Evolutionary conservation across 192 early-diverging fungal species (phyloP), one percentile per base, ranked within the genome.

Genomic region (Podila clonocystis): DNA sequence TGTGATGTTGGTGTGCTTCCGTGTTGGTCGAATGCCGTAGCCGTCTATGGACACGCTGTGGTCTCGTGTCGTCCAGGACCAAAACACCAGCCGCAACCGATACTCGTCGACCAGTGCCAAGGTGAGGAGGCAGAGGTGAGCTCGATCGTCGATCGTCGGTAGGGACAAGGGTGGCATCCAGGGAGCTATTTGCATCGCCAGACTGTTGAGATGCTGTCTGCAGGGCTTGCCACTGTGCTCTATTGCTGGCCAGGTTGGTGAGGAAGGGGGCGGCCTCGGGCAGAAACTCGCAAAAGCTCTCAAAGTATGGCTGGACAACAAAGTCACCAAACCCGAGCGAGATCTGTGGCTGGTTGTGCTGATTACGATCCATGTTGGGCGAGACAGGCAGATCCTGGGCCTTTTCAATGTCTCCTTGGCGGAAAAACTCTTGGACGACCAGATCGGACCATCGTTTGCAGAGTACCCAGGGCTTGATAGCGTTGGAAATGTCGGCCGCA

Each of bases 381-480:
- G 94, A 94, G 9, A 97, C 84, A 0, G 94, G 95, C 31, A 98
- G 73, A 61, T 84, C 79, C 30, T 92, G 87, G 11, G 82, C 38
- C 77, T 93, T 92, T 72, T 98, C 97, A 48, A 90, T 66, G 36
- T 98, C 95, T 19, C 95, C 95, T 63, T 98, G 97, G 49, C 86
- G 64, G 70, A 95, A 95, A 59, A 96, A 98, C 75, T 98, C 97
- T 64, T 88, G 75, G 6, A 95, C 91, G 11, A 98, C 93, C 59
- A 94, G 72, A 83, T 95, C 92, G 0, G 96, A 95, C 97, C 97
- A 98, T 58, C 86, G 89, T 72, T 95, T 93, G 84, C 95, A 97
- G 66, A 96, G 88, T 0, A 75, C 77, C 91, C 93, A 95, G 5
- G 95, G 95, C 60, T 95, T 86, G 31, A 94, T 90, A 0, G 95